Percentiles rank a stretch among this genome's conserved stretches.
Evolutionary conservation across 257 asterid species (phyloP).

Genomic region (Solanum chiquidenum): DNA sequence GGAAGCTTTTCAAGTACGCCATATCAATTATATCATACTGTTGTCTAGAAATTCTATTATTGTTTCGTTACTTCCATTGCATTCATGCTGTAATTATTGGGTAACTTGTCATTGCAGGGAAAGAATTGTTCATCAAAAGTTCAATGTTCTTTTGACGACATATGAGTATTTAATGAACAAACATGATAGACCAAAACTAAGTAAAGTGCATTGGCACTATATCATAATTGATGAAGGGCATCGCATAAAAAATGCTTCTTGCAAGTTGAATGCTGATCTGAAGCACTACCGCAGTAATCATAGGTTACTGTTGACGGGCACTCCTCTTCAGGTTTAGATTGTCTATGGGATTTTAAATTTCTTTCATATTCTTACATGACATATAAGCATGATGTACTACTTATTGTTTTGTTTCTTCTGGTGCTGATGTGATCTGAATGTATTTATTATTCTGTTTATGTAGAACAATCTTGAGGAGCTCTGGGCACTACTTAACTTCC

Average conservation of each 20-base stretch:
- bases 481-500: conserved; percentile 97
- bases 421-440: not conserved
- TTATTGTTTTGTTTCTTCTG: not conserved
- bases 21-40: not conserved
- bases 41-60: not conserved
- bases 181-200: conserved; percentile 93
- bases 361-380: not conserved
- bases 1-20: conserved; percentile 81
- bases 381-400: not conserved
- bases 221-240: conserved; percentile 97
- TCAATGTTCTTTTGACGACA: conserved; percentile 91
- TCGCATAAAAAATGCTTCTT: conserved; percentile 99
- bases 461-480: conserved; percentile 99
- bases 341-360: not conserved
- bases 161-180: conserved; percentile 98
- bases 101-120: conserved; percentile 55
- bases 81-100: conserved; percentile 11
- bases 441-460: conserved; percentile 3
- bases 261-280: conserved; percentile 97
- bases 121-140: conserved; percentile 81
- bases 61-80: not conserved
- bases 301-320: conserved; percentile 94
- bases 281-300: conserved; percentile 93
- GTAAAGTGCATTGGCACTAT: conserved; percentile 95
- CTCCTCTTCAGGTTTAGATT: conserved; percentile 80